Percentiles rank a stretch among this genome's conserved stretches.
These are phyloP conservation scores for Pseudocercospora musae DNA, from an alignment of 2,329 filamentous ascomycete species.

Conservation along the genomic window DNA sequence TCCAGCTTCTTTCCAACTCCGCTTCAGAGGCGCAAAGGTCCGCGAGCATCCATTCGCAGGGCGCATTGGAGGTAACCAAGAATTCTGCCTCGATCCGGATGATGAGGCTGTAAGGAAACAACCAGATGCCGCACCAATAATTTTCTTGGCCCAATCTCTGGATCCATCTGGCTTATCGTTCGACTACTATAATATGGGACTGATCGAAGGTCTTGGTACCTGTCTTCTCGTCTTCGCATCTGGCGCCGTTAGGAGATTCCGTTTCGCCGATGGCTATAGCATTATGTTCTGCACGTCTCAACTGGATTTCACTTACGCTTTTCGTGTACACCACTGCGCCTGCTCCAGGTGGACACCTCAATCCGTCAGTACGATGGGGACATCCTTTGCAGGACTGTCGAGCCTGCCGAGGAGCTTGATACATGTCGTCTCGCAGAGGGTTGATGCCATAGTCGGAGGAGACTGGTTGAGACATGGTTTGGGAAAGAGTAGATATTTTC, in stretches of 20 bases:
- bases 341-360: slow-evolving; percentile 52
- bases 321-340: slow-evolving; percentile 52
- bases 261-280: not conserved
- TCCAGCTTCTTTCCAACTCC: not conserved
- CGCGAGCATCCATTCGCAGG: slow-evolving; percentile 28
- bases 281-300: not conserved
- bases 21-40: not conserved
- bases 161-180: slow-evolving; percentile 21
- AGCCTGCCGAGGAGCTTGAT: slow-evolving; percentile 49
- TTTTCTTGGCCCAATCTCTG: slow-evolving; percentile 12
- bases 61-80: slow-evolving; percentile 37
- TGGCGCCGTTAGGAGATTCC: slow-evolving; percentile 13
- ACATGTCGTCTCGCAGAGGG: slow-evolving; percentile 47
- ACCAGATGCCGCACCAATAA: slow-evolving; percentile 2
- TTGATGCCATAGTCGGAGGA: slow-evolving; percentile 37
- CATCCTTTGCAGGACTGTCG: slow-evolving; percentile 50
- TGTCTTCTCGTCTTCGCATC: slow-evolving; percentile 23
- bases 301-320: slow-evolving; percentile 35
- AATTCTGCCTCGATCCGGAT: slow-evolving; percentile 26
- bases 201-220: slow-evolving; percentile 26
- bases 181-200: slow-evolving; percentile 24
- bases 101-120: slow-evolving; percentile 14
- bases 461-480: slow-evolving; percentile 23
- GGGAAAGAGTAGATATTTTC: not conserved
- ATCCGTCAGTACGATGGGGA: slow-evolving; percentile 52